phyloP scores from a whole-genome alignment of 371 early-diverging fungal genomes.

The Mortierella sp. region DNA sequence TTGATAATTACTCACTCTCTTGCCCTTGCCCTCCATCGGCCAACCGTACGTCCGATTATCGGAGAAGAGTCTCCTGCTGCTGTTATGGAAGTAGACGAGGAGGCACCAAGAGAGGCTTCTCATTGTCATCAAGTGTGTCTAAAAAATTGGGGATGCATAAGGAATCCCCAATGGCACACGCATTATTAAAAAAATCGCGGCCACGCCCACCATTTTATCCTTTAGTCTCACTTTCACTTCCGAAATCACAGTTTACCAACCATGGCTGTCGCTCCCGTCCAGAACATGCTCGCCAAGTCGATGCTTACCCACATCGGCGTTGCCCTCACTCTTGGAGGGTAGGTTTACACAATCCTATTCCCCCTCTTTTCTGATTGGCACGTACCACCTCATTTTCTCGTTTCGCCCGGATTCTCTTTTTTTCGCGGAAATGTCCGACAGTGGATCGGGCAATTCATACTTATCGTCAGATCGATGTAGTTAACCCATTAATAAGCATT shows the following conservation, averaged over 20 bases:
- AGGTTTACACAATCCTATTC: constrained; percentile 9
- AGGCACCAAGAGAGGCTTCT: too few relatives aligned
- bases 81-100: too few relatives aligned
- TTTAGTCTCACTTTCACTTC: neutral
- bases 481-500: too few relatives aligned
- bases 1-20: too few relatives aligned
- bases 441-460: too few relatives aligned
- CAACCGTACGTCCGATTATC: too few relatives aligned
- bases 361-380: neutral
- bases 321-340: constrained; percentile 38
- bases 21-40: too few relatives aligned
- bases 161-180: too few relatives aligned
- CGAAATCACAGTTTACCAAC: neutral
- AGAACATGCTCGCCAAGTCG: constrained; percentile 47
- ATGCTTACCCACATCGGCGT: constrained; percentile 47
- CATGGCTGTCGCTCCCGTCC: constrained; percentile 38
- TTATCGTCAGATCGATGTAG: too few relatives aligned
- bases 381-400: neutral
- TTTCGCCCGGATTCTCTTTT: neutral
- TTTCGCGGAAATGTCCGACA: neutral
- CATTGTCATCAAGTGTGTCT: too few relatives aligned
- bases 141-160: too few relatives aligned
- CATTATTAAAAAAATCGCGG: neutral
- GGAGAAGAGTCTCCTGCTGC: too few relatives aligned
- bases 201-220: neutral